Percentiles rank a stretch among this genome's conserved stretches.
These are phyloP conservation scores for Ganoderma multipileum DNA, from an alignment of 1,284 basidiomycete species.

Conservation along the genomic window DNA sequence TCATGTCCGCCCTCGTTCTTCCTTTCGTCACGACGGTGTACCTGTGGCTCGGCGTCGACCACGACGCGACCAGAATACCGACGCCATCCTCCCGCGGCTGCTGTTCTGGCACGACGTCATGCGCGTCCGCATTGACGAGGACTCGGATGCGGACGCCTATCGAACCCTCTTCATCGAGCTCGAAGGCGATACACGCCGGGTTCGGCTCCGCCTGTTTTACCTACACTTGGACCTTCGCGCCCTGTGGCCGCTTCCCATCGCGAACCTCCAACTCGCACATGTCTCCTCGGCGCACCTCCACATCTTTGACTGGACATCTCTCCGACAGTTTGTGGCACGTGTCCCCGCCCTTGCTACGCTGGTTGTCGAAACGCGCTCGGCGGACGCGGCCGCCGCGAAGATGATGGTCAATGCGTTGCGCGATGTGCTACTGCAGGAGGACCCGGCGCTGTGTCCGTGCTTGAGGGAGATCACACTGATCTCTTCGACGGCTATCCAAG, in stretches of 20 bases:
- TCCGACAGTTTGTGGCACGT: no score
- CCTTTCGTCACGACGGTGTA: not conserved
- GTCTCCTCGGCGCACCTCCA: no score
- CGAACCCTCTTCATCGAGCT: not conserved
- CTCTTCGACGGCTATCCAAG: not conserved
- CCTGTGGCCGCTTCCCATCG: not conserved
- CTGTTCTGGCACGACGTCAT: not conserved
- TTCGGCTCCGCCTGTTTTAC: not conserved
- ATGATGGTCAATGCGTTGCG: not conserved
- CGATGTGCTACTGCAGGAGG: not conserved
- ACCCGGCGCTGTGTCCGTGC: not conserved
- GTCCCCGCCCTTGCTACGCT: no score
- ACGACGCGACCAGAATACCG: not conserved
- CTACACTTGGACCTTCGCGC: not conserved
- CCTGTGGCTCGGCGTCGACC: not conserved
- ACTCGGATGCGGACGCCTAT: not conserved
- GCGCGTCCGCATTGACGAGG: not conserved
- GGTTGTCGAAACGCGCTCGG: no score
- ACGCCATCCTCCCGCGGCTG: not conserved
- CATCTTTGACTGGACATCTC: no score
- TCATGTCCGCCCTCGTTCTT: not conserved
- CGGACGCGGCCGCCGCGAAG: not conserved
- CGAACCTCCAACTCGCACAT: no score
- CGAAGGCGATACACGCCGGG: not conserved
- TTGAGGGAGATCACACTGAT: not conserved